These are phyloP conservation scores for Umbelopsis ramanniana DNA, from an alignment of 192 early-diverging fungal species.

Conservation along the genomic window DNA sequence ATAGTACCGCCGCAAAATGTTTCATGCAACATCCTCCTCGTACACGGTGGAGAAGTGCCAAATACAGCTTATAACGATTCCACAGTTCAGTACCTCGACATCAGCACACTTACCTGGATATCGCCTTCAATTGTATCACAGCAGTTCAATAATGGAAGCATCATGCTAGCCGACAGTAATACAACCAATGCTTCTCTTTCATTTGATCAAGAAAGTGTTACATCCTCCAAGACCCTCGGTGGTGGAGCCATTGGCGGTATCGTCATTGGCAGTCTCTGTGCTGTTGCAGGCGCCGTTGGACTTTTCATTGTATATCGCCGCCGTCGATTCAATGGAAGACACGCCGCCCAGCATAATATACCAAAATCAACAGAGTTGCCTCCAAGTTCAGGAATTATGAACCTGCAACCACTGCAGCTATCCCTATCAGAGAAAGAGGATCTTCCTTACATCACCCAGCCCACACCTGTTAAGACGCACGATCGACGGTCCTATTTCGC, in stretches of 20 bases:
- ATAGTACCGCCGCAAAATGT: not conserved
- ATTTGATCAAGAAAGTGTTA: not conserved
- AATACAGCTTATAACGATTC: not conserved
- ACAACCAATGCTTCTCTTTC: not conserved
- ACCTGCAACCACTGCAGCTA: not conserved
- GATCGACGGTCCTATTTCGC: constrained; percentile 4
- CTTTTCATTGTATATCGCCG: not conserved
- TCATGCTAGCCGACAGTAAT: not conserved
- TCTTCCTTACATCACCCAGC: constrained; percentile 8
- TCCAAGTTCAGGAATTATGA: not conserved
- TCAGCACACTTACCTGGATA: not conserved
- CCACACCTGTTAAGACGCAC: constrained; percentile 1
- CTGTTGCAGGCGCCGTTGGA: not conserved
- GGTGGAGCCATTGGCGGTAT: constrained; percentile 3
- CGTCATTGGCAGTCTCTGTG: not conserved
- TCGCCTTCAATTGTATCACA: constrained; percentile 1
- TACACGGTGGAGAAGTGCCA: not conserved
- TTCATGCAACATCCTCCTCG: not conserved
- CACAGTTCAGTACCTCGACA: constrained; percentile 1
- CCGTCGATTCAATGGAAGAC: not conserved
- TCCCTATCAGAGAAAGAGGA: constrained; percentile 1
- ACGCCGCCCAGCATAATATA: too few relatives aligned
- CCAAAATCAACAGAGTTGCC: not conserved
- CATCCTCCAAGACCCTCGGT: not conserved
- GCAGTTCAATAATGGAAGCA: not conserved